Base-by-base conservation (phyloP, 2,329 filamentous ascomycete genomes). In the Beauveria sp. region DNA sequence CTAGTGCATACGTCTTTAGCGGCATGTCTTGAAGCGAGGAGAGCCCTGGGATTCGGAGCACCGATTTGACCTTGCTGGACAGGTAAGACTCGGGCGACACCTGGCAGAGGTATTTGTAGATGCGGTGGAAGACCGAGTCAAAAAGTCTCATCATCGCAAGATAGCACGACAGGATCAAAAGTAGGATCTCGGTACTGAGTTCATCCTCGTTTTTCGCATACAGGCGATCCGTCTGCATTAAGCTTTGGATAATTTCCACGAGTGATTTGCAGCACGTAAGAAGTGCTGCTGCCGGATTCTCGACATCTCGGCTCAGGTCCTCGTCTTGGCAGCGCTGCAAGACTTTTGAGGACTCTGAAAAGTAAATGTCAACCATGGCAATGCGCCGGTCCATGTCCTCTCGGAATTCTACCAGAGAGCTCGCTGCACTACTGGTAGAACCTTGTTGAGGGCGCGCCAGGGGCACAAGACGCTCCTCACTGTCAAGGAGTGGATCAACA, bases 1-100 rank as follows among this genome's bases (percentile, higher is more conserved):
- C 60, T 18, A 51, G 61, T 58, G 65, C 67, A 57, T 67, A 68
- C 53, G 57, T 40, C 63, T 67, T 66, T 10, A 67, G 54, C 54
- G 66, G 65, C 64, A 68, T 66, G 58, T 68, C 67, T 61, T 67
- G 67, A 48, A 66, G 63, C 51, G 67, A 64, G 31, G 67, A 61
- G 20, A 68, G 38, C 9, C 67, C 65, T 55, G 64, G 66, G 56
- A 68, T 68, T 34, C 65, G 66, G 52, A 68, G 62, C 46, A 67
- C 67, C 58, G 66, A 65, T 43, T 68, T 68, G 62, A 68, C 65
- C 54, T 67, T 67, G 52, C 66, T 51, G 22, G 64, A 64, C 63
- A 64, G 57, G 45, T 59, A 64, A 1, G 64, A 49, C 24, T 65
- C 60, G 18, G 24, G 53, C 59, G 65, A 59, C 60, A 65, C 40